Evolutionary conservation across 1,284 basidiomycete genomes (phyloP), one percentile per base, ranked within the genome.

Genomic region (Naganishia liquefaciens): DNA sequence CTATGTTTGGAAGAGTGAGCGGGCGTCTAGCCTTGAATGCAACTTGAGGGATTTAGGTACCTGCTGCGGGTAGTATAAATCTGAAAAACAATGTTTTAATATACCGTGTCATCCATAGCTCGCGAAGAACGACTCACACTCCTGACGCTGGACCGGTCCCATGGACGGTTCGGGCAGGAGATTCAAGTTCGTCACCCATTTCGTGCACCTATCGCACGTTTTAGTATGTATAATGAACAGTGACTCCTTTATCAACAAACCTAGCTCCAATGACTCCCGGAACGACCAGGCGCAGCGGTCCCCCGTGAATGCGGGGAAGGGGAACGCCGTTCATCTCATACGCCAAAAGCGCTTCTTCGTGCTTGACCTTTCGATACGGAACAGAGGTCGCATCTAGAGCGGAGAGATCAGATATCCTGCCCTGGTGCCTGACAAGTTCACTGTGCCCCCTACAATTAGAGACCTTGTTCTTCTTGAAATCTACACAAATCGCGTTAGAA

Each of bases 311-410:
- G 70, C 82, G 82, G 9, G 83, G 82, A 21, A 86, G 78, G 0
- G 81, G 81, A 67, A 81, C 73, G 5, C 82, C 84, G 68, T 86
- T 86, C 84, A 85, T 85, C 75, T 84, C 83, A 81, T 82, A 84
- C 0, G 84, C 84, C 46, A 86, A 80, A 11, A 86, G 71, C 2
- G 85, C 84, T 67, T 85, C 83, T 64, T 85, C 82, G n/a, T 84
- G 82, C 69, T 85, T 85, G 27, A 84, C 83, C 68, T 85, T 85
- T 68, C 83, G 81, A 71, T 75, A 82, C 0, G 84, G 83, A 1
- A 83, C 82, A 9, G 83, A 84, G 19, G 84, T 83, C 7, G 83
- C 83, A 66, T 85, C 62, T 63, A n/a, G 25, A 17, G 37, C 21
- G 25, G 21, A 84, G 71, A 84, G 17, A 23, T 60, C 40, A n/a